Conservation (phyloP, 2,329 filamentous ascomycete species). For the Fusarium compactum region DNA sequence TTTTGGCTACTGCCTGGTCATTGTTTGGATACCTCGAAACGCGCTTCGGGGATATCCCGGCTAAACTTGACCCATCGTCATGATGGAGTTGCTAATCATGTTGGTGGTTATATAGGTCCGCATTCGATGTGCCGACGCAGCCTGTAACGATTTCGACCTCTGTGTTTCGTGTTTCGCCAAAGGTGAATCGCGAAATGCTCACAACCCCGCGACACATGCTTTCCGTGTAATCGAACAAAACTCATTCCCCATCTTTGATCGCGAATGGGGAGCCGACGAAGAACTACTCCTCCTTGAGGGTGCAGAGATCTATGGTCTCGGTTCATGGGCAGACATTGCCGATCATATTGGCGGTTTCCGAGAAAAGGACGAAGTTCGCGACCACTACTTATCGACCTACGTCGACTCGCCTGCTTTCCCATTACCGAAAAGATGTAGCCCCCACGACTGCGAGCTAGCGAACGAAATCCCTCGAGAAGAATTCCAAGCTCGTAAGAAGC, state of each 20-base stretch:
- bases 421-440: constrained; percentile 86
- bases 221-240: constrained; percentile 98
- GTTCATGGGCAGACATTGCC: constrained; percentile 97
- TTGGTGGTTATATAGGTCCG: constrained; percentile 73
- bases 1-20: constrained; percentile 11
- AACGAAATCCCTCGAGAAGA: constrained; percentile 88
- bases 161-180: constrained; percentile 95
- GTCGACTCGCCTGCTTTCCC: constrained; percentile 87
- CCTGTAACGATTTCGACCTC: constrained; percentile 94
- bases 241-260: constrained; percentile 94
- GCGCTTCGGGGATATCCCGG: constrained; percentile 45
- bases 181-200: constrained; percentile 82
- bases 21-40: constrained; percentile 17
- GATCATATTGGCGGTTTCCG: constrained; percentile 98
- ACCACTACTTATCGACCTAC: constrained; percentile 92
- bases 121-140: constrained; percentile 86
- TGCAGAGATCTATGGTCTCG: constrained; percentile 93
- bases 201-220: constrained; percentile 87
- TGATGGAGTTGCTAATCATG: constrained; percentile 42
- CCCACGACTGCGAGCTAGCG: constrained; percentile 81
- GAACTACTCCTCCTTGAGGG: constrained; percentile 94
- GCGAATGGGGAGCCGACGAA: constrained; percentile 97
- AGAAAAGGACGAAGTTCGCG: constrained; percentile 92
- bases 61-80: constrained; percentile 39
- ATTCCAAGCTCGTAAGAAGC: constrained; percentile 93